Evolutionary conservation across 441 rosid genomes (phyloP).

Genomic region (Kokia cookei): DNA sequence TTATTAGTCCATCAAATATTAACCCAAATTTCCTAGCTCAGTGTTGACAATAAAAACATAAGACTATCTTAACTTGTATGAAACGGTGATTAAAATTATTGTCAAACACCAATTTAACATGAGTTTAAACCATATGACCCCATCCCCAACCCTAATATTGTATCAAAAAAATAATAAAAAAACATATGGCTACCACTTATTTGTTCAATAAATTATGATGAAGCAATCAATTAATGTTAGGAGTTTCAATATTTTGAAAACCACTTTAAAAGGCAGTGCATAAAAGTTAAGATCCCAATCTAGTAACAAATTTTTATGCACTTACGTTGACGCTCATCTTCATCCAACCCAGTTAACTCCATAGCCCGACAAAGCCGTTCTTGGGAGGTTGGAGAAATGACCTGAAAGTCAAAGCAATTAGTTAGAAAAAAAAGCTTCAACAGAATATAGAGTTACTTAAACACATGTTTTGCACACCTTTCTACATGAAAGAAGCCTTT

Average conservation of each 20-base stretch:
- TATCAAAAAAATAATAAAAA: neutral
- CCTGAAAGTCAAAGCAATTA: conserved; percentile 38
- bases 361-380: conserved; percentile 59
- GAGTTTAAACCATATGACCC: too few species aligned
- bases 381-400: conserved; percentile 76
- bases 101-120: too few species aligned
- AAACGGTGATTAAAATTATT: too few species aligned
- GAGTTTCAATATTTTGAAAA: neutral
- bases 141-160: too few species aligned
- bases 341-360: conserved; percentile 38
- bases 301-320: conserved; percentile 2
- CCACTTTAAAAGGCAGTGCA: neutral
- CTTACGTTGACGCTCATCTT: conserved; percentile 50
- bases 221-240: neutral
- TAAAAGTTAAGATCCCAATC: neutral
- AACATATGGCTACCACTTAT: neutral
- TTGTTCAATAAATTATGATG: neutral
- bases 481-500: conserved; percentile 55
- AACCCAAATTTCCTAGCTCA: neutral
- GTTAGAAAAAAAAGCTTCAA: conserved; percentile 13
- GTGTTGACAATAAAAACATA: neutral
- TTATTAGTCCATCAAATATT: too few species aligned
- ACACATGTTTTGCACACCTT: conserved; percentile 42
- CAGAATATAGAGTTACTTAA: conserved; percentile 7
- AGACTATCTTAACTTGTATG: neutral